phyloP scores from a whole-genome alignment of 1,284 basidiomycete species.

The Moesziomyces antarcticus region DNA sequence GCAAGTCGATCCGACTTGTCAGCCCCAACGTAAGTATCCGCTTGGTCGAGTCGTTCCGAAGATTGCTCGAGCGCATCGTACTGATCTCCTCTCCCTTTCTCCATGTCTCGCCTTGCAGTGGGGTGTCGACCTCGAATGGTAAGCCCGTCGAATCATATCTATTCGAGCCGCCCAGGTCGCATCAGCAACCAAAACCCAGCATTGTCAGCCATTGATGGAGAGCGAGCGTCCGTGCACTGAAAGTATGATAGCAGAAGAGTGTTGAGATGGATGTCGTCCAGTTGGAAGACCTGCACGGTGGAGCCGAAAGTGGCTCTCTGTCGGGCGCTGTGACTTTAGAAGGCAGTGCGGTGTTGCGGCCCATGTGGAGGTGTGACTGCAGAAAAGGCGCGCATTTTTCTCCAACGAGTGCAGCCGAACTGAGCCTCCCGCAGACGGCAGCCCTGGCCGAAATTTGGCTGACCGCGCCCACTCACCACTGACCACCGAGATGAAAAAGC shows the following conservation, averaged over 20 bases:
- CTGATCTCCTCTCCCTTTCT: background rate
- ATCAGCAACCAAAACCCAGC: too few species aligned
- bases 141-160: background rate
- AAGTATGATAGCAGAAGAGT: too few species aligned
- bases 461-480: too few species aligned
- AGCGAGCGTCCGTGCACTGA: too few species aligned
- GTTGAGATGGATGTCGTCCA: background rate
- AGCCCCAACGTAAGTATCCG: conserved; percentile 46
- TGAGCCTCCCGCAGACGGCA: too few species aligned
- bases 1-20: conserved; percentile 49
- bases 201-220: too few species aligned
- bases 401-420: background rate
- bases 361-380: conserved; percentile 23
- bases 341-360: background rate
- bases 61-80: background rate
- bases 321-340: background rate
- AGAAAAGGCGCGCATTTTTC: background rate
- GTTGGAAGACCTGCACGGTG: background rate
- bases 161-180: too few species aligned
- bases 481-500: too few species aligned
- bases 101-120: conserved; percentile 18
- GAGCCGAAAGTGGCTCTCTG: too few species aligned
- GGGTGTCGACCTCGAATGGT: conserved; percentile 48
- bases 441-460: too few species aligned
- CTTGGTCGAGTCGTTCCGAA: background rate